Evolutionary conservation across 257 asterid genomes (phyloP).

Genomic region (Nyctanthes arbortristis): DNA sequence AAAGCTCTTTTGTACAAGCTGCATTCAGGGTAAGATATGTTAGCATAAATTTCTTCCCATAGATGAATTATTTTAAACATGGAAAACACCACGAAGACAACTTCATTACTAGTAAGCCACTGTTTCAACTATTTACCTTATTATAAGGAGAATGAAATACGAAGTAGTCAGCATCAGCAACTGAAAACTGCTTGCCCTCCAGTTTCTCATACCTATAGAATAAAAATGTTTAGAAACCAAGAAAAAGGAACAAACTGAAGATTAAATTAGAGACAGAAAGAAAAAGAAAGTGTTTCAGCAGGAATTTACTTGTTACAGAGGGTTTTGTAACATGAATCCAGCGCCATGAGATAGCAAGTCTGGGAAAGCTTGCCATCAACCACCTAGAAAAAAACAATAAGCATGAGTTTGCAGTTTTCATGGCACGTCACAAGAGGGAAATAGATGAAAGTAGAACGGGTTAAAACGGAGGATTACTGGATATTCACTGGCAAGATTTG

Average conservation of each 20-base stretch:
- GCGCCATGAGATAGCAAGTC: constrained; percentile 97
- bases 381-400: constrained; percentile 71
- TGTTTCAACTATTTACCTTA: constrained; percentile 60
- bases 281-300: background rate
- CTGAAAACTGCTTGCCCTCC: constrained; percentile 86
- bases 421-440: too few relatives aligned
- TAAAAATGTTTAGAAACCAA: constrained; percentile 27
- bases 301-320: constrained; percentile 68
- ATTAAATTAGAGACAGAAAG: background rate
- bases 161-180: constrained; percentile 71
- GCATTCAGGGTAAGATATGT: constrained; percentile 38
- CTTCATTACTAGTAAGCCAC: background rate
- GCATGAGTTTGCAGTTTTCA: too few relatives aligned
- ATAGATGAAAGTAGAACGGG: constrained; percentile 13
- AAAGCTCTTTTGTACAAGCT: constrained; percentile 99
- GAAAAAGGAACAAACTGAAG: background rate
- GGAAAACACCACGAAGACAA: background rate
- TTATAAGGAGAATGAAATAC: constrained; percentile 98
- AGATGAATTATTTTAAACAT: background rate
- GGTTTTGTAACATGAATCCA: constrained; percentile 89
- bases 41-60: constrained; percentile 4
- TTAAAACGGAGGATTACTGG: constrained; percentile 58
- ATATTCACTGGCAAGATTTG: constrained; percentile 98
- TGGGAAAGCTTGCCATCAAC: constrained; percentile 99
- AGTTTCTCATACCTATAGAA: constrained; percentile 69